A percentile compares a stretch with the other conserved stretches of the same genome.
Evolutionary conservation across 1,284 basidiomycete genomes (phyloP).

Genomic region (Tylopilus orsonianus): DNA sequence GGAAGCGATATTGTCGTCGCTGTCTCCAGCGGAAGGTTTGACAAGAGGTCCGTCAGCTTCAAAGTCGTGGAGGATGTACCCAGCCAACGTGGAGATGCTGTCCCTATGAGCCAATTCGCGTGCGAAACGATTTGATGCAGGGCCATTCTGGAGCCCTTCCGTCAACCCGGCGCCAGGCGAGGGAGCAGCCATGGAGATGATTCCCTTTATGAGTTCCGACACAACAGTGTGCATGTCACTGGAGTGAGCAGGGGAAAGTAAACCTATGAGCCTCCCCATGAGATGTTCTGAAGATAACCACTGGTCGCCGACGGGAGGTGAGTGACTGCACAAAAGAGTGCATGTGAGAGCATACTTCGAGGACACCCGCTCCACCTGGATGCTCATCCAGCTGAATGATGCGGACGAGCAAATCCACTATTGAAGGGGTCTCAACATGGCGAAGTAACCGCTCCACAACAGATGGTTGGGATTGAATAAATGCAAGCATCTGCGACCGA

Average conservation of each 20-base stretch:
- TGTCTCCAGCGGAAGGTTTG: constrained; percentile 13
- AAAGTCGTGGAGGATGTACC: constrained; percentile 80
- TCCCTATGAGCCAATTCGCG: constrained; percentile 83
- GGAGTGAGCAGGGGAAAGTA: constrained; percentile 80
- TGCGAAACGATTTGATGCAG: constrained; percentile 85
- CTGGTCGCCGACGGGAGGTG: constrained; percentile 40
- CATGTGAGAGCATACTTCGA: constrained; percentile 67
- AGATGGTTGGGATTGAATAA: constrained; percentile 82
- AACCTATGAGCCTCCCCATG: constrained; percentile 77
- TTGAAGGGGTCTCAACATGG: constrained; percentile 88
- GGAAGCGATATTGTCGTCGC: constrained; percentile 11
- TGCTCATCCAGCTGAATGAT: constrained; percentile 92
- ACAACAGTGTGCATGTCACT: constrained; percentile 85
- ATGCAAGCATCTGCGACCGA: constrained; percentile 79
- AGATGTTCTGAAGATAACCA: constrained; percentile 90
- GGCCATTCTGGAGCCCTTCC: constrained; percentile 64
- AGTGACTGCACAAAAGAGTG: constrained; percentile 27
- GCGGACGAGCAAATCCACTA: constrained; percentile 90
- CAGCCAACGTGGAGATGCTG: constrained; percentile 72
- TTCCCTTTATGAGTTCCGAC: constrained; percentile 90
- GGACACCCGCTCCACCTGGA: constrained; percentile 78
- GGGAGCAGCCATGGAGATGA: constrained; percentile 93
- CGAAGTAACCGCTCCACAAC: constrained; percentile 83
- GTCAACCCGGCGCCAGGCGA: constrained; percentile 72
- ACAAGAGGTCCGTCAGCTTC: constrained; percentile 23